Evolutionary conservation across 1,139 yeast genomes (phyloP), one percentile per base, ranked within the genome.

Genomic region (Protomyces inouyei): DNA sequence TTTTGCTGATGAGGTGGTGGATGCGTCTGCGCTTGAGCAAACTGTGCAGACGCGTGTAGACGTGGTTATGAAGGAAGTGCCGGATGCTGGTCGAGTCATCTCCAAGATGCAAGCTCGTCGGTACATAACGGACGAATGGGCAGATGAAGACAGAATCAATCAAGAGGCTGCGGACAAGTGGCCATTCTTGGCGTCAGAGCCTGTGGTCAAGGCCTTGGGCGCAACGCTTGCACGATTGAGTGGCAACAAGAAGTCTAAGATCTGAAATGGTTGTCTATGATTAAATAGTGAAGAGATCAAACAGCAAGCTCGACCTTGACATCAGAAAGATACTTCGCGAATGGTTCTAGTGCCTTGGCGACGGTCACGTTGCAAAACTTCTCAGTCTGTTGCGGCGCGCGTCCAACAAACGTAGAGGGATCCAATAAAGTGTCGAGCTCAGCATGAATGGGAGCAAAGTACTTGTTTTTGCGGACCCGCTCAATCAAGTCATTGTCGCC

Each of bases 301-400:
- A 85, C 88, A 68, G 79, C 79, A 69, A 85, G 76, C 73, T 83
- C 83, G 65, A 88, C 93, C 69, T 79, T 81, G 72, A 86, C 90
- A 61, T 79, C 76, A 71, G 84, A 82, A 71, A 95, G 80, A 72
- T 79, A 76, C 56, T 83, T 75, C 73, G 82, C 77, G 77, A 82
- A 87, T 59, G 92, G 91, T 70, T 80, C 81, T 71, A 93, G 82
- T 53, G 98, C 98, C 71, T 85, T 79, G 65, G 86, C 87, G 67
- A 95, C 98, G 69, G 92, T 95, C 67, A 83, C 83, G 68, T 84
- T 83, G 71, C 93, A 86, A 74, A 93, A 93, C 79, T 92, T 92
- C 76, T 88, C 96, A 66, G 97, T 90, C 80, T 93, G 99, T 78
- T 92, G 88, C 57, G 98, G 98, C 67, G 99, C 98, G 77, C 99